These are phyloP conservation scores for Solanum aculeatissimum DNA, from an alignment of 305 asterid genomes.

Conservation along the genomic window DNA sequence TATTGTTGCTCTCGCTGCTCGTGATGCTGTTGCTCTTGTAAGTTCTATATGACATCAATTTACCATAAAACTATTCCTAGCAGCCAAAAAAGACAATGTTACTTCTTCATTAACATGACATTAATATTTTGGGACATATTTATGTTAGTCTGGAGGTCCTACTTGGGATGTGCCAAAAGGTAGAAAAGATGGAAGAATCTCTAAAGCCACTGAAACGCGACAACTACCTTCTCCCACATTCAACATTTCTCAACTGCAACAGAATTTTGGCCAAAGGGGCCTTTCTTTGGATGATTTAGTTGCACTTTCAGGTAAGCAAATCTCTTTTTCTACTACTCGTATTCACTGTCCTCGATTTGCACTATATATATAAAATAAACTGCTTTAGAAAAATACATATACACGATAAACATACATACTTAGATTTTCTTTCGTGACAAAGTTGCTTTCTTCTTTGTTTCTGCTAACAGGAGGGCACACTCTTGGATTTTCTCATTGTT, in stretches of 20 bases:
- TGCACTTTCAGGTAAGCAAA: background rate
- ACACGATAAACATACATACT: too few species aligned
- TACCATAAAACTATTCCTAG: background rate
- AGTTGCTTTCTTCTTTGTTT: background rate
- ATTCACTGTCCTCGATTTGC: background rate
- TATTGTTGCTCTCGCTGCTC: conserved; percentile 1
- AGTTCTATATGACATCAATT: too few species aligned
- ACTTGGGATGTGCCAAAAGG: conserved; percentile 53
- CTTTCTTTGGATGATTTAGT: conserved; percentile 11
- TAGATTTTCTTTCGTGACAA: background rate
- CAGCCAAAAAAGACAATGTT: background rate
- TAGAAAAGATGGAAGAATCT: conserved; percentile 61
- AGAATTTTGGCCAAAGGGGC: conserved; percentile 13
- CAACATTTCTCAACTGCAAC: conserved; percentile 61
- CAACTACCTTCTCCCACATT: conserved; percentile 72
- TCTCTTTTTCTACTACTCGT: background rate
- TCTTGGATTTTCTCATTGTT: conserved; percentile 12
- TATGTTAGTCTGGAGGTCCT: conserved; percentile 32
- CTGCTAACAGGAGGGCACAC: conserved; percentile 27
- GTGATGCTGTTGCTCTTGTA: conserved; percentile 3
- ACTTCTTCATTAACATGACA: background rate
- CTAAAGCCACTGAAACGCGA: conserved; percentile 46
- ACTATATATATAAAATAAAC: too few species aligned
- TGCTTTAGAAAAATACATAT: too few species aligned
- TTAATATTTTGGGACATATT: background rate